Percentiles rank a stretch among this genome's conserved stretches.
Evolutionary conservation across 2,329 filamentous ascomycete genomes (phyloP).

Genomic region (Trichoderma polysporum): DNA sequence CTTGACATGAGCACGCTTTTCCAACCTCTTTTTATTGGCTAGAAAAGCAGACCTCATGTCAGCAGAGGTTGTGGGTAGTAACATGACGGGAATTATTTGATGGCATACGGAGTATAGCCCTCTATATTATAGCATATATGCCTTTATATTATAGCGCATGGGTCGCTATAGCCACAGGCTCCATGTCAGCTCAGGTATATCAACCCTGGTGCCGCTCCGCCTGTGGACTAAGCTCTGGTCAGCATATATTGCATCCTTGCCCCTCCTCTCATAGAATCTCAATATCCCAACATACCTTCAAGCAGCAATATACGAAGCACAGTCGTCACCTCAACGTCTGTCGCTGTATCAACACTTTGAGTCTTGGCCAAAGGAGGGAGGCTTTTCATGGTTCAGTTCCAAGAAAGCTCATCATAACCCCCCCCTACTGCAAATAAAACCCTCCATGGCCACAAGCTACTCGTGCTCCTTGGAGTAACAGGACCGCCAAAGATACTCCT

Average conservation of each 20-base stretch:
- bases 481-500: not conserved
- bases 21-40: too few relatives aligned
- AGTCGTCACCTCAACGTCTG: too few relatives aligned
- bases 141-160: too few relatives aligned
- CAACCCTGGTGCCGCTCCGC: not conserved
- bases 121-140: too few relatives aligned
- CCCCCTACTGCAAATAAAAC: constrained; percentile 25
- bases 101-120: too few relatives aligned
- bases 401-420: not conserved
- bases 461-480: constrained; percentile 38
- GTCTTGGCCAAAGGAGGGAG: not conserved
- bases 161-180: too few relatives aligned
- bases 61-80: too few relatives aligned
- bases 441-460: constrained; percentile 49
- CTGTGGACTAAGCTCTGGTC: not conserved
- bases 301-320: not conserved
- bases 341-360: not conserved
- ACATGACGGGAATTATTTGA: too few relatives aligned
- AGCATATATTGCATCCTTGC: not conserved
- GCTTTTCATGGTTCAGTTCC: not conserved
- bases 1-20: too few relatives aligned
- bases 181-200: too few relatives aligned
- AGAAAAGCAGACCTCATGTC: too few relatives aligned
- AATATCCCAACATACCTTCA: too few relatives aligned
- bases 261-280: not conserved